Conservation (phyloP, 768 basidiomycete genomes). For the Phaeolepiota aurea region DNA sequence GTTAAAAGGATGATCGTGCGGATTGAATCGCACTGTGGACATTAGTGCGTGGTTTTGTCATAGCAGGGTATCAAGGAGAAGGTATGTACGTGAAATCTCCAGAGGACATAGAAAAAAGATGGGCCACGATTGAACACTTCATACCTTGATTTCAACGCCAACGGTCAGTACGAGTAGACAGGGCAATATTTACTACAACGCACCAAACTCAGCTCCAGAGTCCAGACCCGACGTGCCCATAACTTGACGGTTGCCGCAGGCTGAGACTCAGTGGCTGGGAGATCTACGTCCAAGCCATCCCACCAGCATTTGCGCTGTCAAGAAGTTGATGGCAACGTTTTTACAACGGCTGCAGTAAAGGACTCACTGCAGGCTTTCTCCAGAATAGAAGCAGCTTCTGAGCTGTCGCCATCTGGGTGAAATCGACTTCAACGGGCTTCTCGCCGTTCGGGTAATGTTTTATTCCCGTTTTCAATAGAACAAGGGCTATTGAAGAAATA, state of each 20-base stretch:
- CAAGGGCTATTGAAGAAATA: constrained; percentile 96
- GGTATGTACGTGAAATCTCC: constrained; percentile 13
- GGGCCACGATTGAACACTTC: neutral
- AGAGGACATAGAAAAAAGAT: neutral
- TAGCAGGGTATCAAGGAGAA: constrained; percentile 15
- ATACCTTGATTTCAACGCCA: neutral
- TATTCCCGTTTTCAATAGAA: constrained; percentile 96
- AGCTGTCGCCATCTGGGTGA: constrained; percentile 91
- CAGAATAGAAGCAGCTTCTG: constrained; percentile 97
- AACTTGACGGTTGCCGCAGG: constrained; percentile 65
- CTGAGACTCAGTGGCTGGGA: constrained; percentile 50
- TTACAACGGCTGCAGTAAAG: constrained; percentile 4
- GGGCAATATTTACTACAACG: constrained; percentile 10
- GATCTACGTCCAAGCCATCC: constrained; percentile 91
- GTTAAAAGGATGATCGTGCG: too few relatives aligned
- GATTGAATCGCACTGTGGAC: too few relatives aligned
- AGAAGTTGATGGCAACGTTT: constrained; percentile 6
- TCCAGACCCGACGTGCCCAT: constrained; percentile 98
- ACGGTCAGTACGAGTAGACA: neutral
- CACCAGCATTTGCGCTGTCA: constrained; percentile 98
- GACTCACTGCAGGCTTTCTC: constrained; percentile 96
- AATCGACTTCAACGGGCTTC: constrained; percentile 75
- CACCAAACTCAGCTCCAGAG: constrained; percentile 91
- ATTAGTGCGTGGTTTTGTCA: constrained; percentile 2
- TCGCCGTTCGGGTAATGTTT: constrained; percentile 63